Evolutionary conservation across 768 basidiomycete genomes (phyloP).

Genomic region (Lactarius sp.): DNA sequence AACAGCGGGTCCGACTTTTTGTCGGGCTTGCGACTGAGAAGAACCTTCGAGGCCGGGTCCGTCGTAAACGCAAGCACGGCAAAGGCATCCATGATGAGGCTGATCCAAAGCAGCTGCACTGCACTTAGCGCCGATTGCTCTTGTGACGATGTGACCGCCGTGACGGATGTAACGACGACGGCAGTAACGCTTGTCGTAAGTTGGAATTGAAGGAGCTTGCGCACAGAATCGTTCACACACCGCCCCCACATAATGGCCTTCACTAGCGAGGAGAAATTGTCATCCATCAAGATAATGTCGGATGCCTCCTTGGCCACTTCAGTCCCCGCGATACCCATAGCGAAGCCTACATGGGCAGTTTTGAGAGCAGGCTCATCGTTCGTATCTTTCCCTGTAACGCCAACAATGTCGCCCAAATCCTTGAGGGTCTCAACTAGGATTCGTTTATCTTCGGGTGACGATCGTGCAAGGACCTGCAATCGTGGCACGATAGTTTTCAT

Average conservation of each 20-base stretch:
- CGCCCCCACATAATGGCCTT: constrained; percentile 99
- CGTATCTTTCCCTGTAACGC: constrained; percentile 96
- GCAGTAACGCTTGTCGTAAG: constrained; percentile 93
- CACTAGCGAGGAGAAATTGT: constrained; percentile 94
- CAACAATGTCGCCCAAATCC: constrained; percentile 82
- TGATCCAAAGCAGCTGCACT: constrained; percentile 97
- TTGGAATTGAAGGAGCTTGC: constrained; percentile 97
- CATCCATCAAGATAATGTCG: constrained; percentile 97
- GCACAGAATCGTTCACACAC: constrained; percentile 95
- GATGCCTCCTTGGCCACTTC: constrained; percentile 99
- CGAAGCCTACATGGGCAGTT: constrained; percentile 94
- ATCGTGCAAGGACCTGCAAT: constrained; percentile 93
- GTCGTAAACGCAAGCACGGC: constrained; percentile 97
- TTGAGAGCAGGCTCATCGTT: constrained; percentile 97
- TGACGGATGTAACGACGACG: constrained; percentile 87
- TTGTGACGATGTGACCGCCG: constrained; percentile 71
- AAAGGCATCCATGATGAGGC: constrained; percentile 98
- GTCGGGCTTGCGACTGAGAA: constrained; percentile 89
- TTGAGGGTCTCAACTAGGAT: constrained; percentile 86
- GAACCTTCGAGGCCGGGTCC: constrained; percentile 78
- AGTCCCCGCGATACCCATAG: constrained; percentile 94
- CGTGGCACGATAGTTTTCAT: constrained; percentile 83
- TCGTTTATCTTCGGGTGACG: constrained; percentile 96
- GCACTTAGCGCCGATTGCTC: constrained; percentile 89
- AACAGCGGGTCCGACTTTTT: constrained; percentile 85